Evolutionary conservation across 78 protist genomes (phyloP).

Genomic region (Isochrysis galbana): DNA sequence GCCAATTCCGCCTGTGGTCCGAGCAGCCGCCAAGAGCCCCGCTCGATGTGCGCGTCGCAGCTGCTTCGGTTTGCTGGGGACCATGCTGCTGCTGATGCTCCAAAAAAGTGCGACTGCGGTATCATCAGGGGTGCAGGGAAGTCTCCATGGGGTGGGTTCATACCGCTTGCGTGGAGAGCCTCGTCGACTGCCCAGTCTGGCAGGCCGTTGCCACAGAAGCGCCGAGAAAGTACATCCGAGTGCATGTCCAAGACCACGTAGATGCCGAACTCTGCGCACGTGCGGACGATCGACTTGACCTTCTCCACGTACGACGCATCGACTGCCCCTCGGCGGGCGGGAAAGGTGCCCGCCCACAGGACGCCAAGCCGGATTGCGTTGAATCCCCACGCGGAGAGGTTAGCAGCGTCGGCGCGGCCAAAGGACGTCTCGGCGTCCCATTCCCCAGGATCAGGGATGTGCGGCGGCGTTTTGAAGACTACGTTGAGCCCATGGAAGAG

Average conservation of each 20-base stretch:
- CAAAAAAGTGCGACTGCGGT: no score
- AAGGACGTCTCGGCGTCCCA: constrained; percentile 59
- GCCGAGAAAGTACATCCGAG: constrained; percentile 73
- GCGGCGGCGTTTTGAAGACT: constrained; percentile 78
- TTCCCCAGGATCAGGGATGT: constrained; percentile 47
- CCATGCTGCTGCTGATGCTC: no score
- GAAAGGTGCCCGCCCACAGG: constrained; percentile 83
- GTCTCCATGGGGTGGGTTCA: background rate
- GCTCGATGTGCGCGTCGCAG: no score
- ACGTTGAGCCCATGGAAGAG: constrained; percentile 84
- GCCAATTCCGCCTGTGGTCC: no score
- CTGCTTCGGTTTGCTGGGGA: no score
- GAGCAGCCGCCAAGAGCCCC: no score
- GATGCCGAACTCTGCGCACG: constrained; percentile 56
- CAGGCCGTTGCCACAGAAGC: constrained; percentile 79
- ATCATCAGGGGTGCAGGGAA: no score
- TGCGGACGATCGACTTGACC: constrained; percentile 44
- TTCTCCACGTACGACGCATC: constrained; percentile 67
- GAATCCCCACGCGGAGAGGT: constrained; percentile 63
- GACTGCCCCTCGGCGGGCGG: constrained; percentile 31
- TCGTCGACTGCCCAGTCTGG: background rate
- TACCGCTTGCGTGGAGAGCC: background rate
- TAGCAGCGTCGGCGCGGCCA: constrained; percentile 37
- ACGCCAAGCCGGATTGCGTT: constrained; percentile 76
- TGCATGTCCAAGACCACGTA: constrained; percentile 75